Evolutionary conservation across 345 rosid genomes (phyloP), one percentile per base, ranked within the genome.

Genomic region (Chamaenerion angustifolium): DNA sequence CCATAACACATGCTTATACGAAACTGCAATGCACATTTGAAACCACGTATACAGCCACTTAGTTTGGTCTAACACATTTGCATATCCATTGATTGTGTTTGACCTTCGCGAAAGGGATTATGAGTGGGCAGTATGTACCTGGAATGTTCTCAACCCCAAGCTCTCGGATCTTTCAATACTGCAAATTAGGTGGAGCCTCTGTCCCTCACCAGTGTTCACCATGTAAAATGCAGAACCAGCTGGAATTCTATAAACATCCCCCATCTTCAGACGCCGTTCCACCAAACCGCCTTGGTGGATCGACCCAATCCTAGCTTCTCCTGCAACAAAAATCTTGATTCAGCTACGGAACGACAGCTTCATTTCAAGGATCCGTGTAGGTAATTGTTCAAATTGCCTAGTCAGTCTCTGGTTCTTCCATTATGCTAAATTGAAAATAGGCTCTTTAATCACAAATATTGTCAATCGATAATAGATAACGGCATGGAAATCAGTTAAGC

Each of bases 161-260:
- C 93, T 78, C 49, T 82, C 82, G 4, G 89, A 62, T 10, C 80
- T 73, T 42, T 86, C 95, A 51, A 87, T 81, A 77, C 89, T 78
- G 65, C 81, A 72, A 59, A 84, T 67, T 47, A 77, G 62, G 16
- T 76, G 82, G 65, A 87, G 98, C 48, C 78, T 71, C 64, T 84
- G 85, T 8, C 73, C 77, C 45, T 56, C 75, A 3, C 62, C 78
- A 0, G 71, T 55, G 71, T 92, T 92, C 40, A 71, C 66, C 66
- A 92, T 58, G 74, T 92, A 87, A 63, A 92, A 87, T 4, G 81
- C 72, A 16, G 90, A 80, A 53, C 98, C 96, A 16, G 94, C 83
- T 0, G 78, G 79, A 37, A 92, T 67, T 60, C 73, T 51, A 41
- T 73, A 84, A 14, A 84, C 58, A 52, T 92, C 98, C 1, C 94